Percentiles rank a stretch among this genome's conserved stretches.
phyloP scores from a whole-genome alignment of 345 rosid species.

The Dovyalis caffra region DNA sequence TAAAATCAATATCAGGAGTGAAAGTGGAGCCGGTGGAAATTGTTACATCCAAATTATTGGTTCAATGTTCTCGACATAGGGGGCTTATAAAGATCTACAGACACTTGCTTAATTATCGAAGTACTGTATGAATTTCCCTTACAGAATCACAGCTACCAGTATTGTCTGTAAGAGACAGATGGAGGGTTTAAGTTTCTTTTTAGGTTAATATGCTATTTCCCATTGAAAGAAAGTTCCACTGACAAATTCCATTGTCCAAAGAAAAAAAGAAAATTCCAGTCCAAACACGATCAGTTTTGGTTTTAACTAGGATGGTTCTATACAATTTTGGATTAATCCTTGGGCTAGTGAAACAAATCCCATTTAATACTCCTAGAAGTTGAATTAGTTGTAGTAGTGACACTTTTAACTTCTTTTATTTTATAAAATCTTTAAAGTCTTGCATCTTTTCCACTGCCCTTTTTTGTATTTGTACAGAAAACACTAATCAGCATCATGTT shows the following conservation, averaged over 20 bases:
- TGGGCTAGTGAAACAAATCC: not conserved
- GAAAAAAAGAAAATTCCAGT: not conserved
- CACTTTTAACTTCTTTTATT: too few relatives aligned
- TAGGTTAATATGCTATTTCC: not conserved
- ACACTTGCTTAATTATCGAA: conserved; percentile 89
- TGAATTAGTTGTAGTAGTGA: not conserved
- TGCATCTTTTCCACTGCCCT: conserved; percentile 2
- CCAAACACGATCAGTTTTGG: not conserved
- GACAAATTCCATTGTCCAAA: not conserved
- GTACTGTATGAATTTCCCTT: conserved; percentile 42
- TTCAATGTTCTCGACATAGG: conserved; percentile 94
- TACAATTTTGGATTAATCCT: not conserved
- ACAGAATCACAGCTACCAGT: conserved; percentile 3
- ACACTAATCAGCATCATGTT: conserved; percentile 30
- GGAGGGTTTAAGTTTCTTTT: not conserved
- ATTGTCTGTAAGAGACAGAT: not conserved
- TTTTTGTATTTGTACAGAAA: conserved; percentile 6
- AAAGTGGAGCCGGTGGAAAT: conserved; percentile 92
- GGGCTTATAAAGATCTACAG: conserved; percentile 90
- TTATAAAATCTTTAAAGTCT: not conserved
- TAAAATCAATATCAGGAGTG: conserved; percentile 81
- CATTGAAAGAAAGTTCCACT: not conserved
- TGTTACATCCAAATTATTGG: conserved; percentile 86
- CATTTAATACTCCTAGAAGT: not conserved
- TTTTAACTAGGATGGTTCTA: not conserved